These are phyloP conservation scores for Mycosphaerella sp. DNA, from an alignment of 2,329 filamentous ascomycete genomes.

Conservation along the genomic window DNA sequence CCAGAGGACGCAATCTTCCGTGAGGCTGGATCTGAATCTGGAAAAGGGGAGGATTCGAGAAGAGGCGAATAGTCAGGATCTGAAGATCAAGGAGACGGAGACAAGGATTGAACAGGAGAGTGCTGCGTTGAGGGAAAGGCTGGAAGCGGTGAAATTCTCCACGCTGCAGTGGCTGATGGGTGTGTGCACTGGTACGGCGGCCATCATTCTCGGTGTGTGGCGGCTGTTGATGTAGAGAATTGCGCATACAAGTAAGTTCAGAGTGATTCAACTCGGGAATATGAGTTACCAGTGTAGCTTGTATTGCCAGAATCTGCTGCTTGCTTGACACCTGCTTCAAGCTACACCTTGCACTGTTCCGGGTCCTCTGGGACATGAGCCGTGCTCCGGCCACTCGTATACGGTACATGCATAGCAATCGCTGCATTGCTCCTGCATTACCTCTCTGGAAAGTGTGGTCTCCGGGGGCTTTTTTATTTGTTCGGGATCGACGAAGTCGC, in stretches of 20 bases:
- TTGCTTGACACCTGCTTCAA: no score
- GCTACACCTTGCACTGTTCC: no score
- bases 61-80: constrained; percentile 91
- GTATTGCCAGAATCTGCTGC: no score
- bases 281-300: neutral
- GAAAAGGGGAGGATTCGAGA: constrained; percentile 96
- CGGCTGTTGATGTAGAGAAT: constrained; percentile 53
- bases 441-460: no score
- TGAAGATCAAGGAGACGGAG: constrained; percentile 98
- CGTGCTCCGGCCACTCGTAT: no score
- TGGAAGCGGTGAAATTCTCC: constrained; percentile 97
- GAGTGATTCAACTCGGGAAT: neutral
- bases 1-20: constrained; percentile 84
- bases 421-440: no score
- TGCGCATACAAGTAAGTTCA: neutral
- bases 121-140: constrained; percentile 77
- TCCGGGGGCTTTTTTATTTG: no score
- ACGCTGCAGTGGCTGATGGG: constrained; percentile 96
- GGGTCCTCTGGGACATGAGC: no score
- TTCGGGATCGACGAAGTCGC: no score
- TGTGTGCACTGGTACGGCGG: constrained; percentile 60
- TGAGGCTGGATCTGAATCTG: constrained; percentile 85
- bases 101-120: constrained; percentile 98
- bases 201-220: constrained; percentile 62
- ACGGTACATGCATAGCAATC: no score